These are phyloP conservation scores for Penicillium sp. DNA, from an alignment of 2,329 filamentous ascomycete species.

Conservation along the genomic window DNA sequence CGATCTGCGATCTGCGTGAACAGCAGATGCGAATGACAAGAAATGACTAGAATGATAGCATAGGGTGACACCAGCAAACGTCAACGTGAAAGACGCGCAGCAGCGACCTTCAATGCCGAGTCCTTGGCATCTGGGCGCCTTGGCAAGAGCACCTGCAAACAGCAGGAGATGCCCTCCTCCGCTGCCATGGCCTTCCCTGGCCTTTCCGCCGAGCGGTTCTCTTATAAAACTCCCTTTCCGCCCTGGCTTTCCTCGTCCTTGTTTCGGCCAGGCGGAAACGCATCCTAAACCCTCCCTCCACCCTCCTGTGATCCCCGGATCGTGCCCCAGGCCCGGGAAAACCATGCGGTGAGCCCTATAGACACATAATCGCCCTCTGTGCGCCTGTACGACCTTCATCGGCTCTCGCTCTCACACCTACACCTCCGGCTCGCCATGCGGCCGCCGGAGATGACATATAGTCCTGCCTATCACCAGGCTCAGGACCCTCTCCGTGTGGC, in stretches of 20 bases:
- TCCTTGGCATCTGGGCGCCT: conserved; percentile 33
- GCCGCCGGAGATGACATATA: conserved; percentile 38
- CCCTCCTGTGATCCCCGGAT: conserved; percentile 10
- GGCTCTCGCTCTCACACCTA: conserved; percentile 5
- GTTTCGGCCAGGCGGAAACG: conserved; percentile 15
- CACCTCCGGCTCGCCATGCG: conserved; percentile 26
- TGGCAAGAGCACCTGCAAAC: conserved; percentile 26
- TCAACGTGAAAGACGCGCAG: background rate
- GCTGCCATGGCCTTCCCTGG: conserved; percentile 25
- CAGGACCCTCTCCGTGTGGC: conserved; percentile 25
- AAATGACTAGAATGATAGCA: background rate
- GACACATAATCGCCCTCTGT: conserved; percentile 19
- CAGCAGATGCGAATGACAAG: background rate
- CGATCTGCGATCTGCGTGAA: background rate
- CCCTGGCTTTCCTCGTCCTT: conserved; percentile 16
- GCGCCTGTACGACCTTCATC: conserved; percentile 21
- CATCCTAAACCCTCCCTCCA: conserved; percentile 8
- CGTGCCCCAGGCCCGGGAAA: conserved; percentile 12
- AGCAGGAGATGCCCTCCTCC: conserved; percentile 22
- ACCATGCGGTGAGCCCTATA: conserved; percentile 22
- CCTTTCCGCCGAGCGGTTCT: conserved; percentile 17
- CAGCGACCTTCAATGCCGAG: conserved; percentile 27
- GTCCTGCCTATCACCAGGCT: conserved; percentile 34
- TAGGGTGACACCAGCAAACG: background rate
- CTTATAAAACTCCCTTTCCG: conserved; percentile 22